Conservation (phyloP, 2,329 filamentous ascomycete species). For the Colletotrichum godetiae region DNA sequence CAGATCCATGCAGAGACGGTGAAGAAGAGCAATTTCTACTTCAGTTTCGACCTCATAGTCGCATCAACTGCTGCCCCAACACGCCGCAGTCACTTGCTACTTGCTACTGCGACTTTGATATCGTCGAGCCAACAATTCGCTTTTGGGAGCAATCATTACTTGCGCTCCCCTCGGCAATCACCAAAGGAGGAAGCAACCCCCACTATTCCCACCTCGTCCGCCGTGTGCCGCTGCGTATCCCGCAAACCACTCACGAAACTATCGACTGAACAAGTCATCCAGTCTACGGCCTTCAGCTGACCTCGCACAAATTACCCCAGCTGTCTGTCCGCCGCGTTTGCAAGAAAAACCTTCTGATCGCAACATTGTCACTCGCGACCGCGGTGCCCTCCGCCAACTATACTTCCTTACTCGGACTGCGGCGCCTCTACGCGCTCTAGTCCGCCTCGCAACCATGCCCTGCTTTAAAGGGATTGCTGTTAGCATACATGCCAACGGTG, state of each 20-base stretch:
- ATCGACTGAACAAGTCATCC: neutral
- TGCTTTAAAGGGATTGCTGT: conserved; percentile 99
- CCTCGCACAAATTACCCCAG: neutral
- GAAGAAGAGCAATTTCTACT: conserved; percentile 8
- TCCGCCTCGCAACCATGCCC: conserved; percentile 69
- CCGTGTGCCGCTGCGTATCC: neutral
- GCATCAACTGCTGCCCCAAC: neutral
- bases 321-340: neutral
- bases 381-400: neutral
- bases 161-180: neutral
- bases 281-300: neutral
- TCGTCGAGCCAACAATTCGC: neutral
- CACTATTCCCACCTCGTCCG: neutral
- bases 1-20: conserved; percentile 2
- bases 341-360: neutral
- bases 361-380: neutral
- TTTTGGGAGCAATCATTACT: neutral
- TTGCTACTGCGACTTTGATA: neutral
- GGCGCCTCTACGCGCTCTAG: neutral
- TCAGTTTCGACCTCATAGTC: neutral
- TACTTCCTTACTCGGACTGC: neutral
- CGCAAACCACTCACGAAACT: neutral
- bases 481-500: conserved; percentile 86
- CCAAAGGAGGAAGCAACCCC: neutral
- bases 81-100: neutral